Evolutionary conservation across 331 rosid genomes (phyloP).

Genomic region (Stylosanthes scabra): DNA sequence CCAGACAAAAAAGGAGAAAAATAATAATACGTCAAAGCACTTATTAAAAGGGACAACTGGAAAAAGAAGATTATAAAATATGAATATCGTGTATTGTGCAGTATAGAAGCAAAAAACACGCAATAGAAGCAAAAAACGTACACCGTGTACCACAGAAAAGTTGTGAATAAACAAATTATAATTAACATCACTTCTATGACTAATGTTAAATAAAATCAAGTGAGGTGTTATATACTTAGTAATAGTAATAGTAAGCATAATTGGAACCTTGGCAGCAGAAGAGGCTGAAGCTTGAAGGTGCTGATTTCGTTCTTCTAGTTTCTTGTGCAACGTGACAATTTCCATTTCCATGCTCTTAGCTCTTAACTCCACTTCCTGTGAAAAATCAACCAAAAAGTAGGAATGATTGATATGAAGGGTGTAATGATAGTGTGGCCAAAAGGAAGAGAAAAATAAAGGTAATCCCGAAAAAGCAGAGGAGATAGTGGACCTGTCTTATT

Average conservation of each 20-base stretch:
- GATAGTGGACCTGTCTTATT: slow-evolving; percentile 81
- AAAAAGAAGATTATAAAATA: slow-evolving; percentile 42
- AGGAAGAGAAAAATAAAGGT: slow-evolving; percentile 8
- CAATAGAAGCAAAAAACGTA: slow-evolving; percentile 16
- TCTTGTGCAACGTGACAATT: slow-evolving; percentile 64
- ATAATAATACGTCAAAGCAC: slow-evolving; percentile 25
- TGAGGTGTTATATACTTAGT: neutral
- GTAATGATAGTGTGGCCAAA: slow-evolving; percentile 40
- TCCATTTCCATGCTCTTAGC: slow-evolving; percentile 84
- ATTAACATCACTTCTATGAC: slow-evolving; percentile 10
- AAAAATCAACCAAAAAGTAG: neutral
- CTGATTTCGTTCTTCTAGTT: slow-evolving; percentile 65
- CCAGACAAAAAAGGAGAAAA: slow-evolving; percentile 1
- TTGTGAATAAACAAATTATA: slow-evolving; percentile 15
- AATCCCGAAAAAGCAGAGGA: slow-evolving; percentile 19
- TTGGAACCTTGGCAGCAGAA: slow-evolving; percentile 71
- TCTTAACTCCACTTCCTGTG: slow-evolving; percentile 80
- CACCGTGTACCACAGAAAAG: slow-evolving; percentile 22
- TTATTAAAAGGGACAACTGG: slow-evolving; percentile 26
- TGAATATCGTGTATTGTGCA: slow-evolving; percentile 21
- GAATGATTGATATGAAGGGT: slow-evolving; percentile 43
- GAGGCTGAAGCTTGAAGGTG: slow-evolving; percentile 78
- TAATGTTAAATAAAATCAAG: slow-evolving; percentile 2
- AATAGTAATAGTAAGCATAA: neutral
- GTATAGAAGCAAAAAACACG: slow-evolving; percentile 27